Conservation (phyloP, 1,139 yeast genomes). For the Pichia cactophila region DNA sequence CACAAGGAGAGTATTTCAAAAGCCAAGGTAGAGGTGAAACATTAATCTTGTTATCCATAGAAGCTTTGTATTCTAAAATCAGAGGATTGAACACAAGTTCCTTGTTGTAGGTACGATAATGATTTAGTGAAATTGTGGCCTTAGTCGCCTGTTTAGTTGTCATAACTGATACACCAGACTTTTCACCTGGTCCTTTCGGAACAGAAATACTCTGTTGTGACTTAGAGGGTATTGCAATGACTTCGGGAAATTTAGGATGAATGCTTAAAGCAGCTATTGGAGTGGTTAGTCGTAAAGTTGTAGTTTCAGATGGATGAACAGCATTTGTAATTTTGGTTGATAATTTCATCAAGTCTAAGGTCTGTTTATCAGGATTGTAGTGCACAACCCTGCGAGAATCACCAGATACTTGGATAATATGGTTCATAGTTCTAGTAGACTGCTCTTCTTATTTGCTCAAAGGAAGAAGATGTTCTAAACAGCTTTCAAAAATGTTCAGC, state of each 20-base stretch:
- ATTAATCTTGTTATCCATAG: background rate
- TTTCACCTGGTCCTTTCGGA: conserved; percentile 1
- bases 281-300: background rate
- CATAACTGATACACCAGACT: background rate
- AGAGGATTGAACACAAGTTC: conserved; percentile 3
- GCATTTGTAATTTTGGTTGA: background rate
- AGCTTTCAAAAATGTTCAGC: no score
- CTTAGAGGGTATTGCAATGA: background rate
- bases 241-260: background rate
- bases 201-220: background rate
- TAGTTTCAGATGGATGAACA: background rate
- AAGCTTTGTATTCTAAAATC: conserved; percentile 1
- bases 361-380: background rate
- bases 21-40: conserved; percentile 4
- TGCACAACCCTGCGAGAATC: background rate
- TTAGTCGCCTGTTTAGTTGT: background rate
- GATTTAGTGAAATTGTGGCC: background rate
- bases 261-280: background rate
- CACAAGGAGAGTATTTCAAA: conserved; percentile 10
- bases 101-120: conserved; percentile 1
- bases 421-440: background rate
- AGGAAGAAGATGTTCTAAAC: no score
- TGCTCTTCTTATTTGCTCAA: no score
- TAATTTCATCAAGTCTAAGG: background rate
- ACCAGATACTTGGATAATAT: background rate